Evolutionary conservation across 805 yeast species (phyloP).

Genomic region (Torulaspora gathmanii): DNA sequence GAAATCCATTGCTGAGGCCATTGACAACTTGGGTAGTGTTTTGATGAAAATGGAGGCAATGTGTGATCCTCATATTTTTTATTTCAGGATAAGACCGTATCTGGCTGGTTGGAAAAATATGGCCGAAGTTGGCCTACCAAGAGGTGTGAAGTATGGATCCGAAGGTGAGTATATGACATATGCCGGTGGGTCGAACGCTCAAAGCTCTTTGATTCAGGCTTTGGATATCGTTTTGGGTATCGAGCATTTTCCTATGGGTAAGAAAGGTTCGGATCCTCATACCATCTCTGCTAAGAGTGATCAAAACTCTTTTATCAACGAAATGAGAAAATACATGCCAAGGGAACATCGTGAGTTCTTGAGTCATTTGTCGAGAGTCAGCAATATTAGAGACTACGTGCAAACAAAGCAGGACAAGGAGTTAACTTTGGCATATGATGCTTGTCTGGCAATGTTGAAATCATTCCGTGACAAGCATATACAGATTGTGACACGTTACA

Average conservation of each 20-base stretch:
- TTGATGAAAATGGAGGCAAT: conserved; percentile 82
- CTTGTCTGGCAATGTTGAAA: conserved; percentile 83
- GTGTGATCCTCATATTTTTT: conserved; percentile 92
- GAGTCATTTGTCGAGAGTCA: conserved; percentile 50
- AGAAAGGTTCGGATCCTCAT: conserved; percentile 35
- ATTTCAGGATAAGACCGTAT: conserved; percentile 79
- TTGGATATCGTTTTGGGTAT: conserved; percentile 73
- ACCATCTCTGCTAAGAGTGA: conserved; percentile 31
- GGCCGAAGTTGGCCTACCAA: conserved; percentile 75
- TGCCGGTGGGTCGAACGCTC: conserved; percentile 94
- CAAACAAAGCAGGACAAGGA: conserved; percentile 44
- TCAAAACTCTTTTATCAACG: conserved; percentile 57
- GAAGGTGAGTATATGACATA: conserved; percentile 51
- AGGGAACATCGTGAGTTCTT: conserved; percentile 75
- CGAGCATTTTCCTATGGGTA: conserved; percentile 75
- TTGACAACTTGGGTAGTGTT: conserved; percentile 68
- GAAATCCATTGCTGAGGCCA: conserved; percentile 65
- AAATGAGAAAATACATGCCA: conserved; percentile 91
- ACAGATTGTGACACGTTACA: conserved; percentile 84
- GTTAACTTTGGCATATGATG: conserved; percentile 72
- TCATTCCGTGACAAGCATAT: conserved; percentile 88
- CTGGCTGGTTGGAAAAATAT: conserved; percentile 94
- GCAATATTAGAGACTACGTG: conserved; percentile 65
- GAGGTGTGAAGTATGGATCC: conserved; percentile 75
- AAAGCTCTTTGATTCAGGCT: conserved; percentile 82